Base-by-base conservation (phyloP, 805 yeast genomes). In the Kodamaea laetipori region DNA sequence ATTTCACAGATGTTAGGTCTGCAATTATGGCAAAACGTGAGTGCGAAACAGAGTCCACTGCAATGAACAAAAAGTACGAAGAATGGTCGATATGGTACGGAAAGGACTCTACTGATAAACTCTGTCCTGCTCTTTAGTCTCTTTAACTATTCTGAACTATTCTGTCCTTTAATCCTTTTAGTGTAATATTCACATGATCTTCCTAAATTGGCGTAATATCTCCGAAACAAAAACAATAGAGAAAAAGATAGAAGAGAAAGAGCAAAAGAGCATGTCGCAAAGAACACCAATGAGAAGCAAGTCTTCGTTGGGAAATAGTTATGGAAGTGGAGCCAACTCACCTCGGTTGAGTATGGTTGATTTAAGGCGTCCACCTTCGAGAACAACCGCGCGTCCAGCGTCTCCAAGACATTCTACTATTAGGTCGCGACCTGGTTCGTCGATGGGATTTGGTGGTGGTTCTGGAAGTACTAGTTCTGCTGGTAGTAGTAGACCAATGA, bases 1-100 rank as follows among this genome's bases (percentile, higher is more conserved):
- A 78, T 39, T 86, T 71, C 57, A 72, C 70, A 38, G 82, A 82
- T 51, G 73, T 83, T 4, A 59, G 74, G 26, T 67, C 81, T 11
- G 86, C 94, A 0, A 75, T 86, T 17, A 55, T 58, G 5, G 88
- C 84, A 2, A 82, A 81, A 59, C 61, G 63, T 24, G 54, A 58
- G 13, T 49, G 48, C 6, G 64, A 58, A 34, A 45, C 53, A 2
- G 45, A 37, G 11, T 66, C 61, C 2, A 60, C 77, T 0, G 43
- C 31, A 2, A 52, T 82, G 51, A 55, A 66, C 41, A 51, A 50
- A 4, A 79, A 74, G 51, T 86, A 82, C 53, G 59, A 58, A 8
- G 76, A 68, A 4, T 86, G 94, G 94, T 61, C 70, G 6, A 62
- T 82, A 1, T 76, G 81, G 80, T 86, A 78, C 51, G 86, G 84